These are phyloP conservation scores for Hypoxylon fuscum DNA, from an alignment of 495 filamentous ascomycete species.

Conservation along the genomic window DNA sequence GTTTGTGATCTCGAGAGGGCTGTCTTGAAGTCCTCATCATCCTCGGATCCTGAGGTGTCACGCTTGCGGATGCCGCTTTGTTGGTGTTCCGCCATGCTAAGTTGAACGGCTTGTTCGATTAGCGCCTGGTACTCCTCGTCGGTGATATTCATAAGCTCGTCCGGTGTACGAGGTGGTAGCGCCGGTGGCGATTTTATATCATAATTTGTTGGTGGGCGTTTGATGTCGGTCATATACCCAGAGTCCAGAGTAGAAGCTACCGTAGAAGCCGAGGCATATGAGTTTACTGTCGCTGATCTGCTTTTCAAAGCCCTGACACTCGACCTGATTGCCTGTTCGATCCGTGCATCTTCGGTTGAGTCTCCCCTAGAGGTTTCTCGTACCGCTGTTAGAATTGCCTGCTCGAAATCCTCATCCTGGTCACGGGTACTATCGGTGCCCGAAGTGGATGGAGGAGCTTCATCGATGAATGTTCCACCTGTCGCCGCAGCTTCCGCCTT, in stretches of 20 bases:
- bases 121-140: constrained; percentile 64
- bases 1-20: constrained; percentile 37
- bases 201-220: constrained; percentile 38
- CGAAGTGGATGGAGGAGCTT: constrained; percentile 16
- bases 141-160: constrained; percentile 47
- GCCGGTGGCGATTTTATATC: constrained; percentile 22
- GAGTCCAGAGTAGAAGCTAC: constrained; percentile 13
- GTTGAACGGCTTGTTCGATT: constrained; percentile 66
- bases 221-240: constrained; percentile 34
- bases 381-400: constrained; percentile 73
- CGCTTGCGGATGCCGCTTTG: constrained; percentile 36
- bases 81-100: constrained; percentile 61
- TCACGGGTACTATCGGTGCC: constrained; percentile 21
- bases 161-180: constrained; percentile 34
- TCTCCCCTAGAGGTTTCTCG: constrained; percentile 73
- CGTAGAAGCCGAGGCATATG: constrained; percentile 21
- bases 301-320: constrained; percentile 68
- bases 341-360: constrained; percentile 68
- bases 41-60: constrained; percentile 53
- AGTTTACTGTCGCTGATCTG: constrained; percentile 38
- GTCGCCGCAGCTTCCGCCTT: constrained; percentile 32
- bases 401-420: constrained; percentile 67
- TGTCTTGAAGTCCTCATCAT: constrained; percentile 46
- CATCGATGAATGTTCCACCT: constrained; percentile 44
- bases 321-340: constrained; percentile 75